These are phyloP conservation scores for Panicum miliaceum DNA, from an alignment of 176 grass and related monocot genomes.

Conservation along the genomic window DNA sequence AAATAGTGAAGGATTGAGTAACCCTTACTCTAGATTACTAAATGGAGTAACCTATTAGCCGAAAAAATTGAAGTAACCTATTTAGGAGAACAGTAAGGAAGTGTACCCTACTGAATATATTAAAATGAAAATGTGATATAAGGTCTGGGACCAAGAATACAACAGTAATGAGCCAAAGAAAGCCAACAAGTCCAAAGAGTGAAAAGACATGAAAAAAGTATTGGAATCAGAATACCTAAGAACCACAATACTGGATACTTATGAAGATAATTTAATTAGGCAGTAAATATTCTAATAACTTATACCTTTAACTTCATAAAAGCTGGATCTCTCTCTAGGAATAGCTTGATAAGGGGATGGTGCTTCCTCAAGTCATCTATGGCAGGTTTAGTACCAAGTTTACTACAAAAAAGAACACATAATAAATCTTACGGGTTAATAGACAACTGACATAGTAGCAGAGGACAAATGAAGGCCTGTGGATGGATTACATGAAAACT, in stretches of 20 bases:
- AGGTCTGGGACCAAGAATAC: background rate
- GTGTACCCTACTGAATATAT: background rate
- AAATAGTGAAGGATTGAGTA: background rate
- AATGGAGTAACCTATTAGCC: background rate
- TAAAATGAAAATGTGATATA: background rate
- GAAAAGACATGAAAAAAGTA: background rate
- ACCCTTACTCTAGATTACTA: background rate
- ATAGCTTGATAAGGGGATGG: slow-evolving; percentile 54
- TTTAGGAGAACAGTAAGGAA: background rate
- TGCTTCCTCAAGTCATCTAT: slow-evolving; percentile 61
- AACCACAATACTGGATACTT: background rate
- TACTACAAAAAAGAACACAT: slow-evolving; percentile 49
- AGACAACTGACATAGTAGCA: background rate
- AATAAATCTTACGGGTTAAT: slow-evolving; percentile 4
- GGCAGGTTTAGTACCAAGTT: slow-evolving; percentile 52
- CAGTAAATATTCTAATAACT: background rate
- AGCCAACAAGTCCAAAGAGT: background rate
- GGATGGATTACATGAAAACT: slow-evolving; percentile 52
- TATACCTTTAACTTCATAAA: slow-evolving; percentile 65
- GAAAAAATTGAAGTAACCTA: background rate
- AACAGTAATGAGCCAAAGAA: background rate
- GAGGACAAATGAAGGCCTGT: background rate
- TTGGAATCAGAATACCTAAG: background rate
- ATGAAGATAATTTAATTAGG: background rate
- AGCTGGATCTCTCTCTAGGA: slow-evolving; percentile 48